These are phyloP conservation scores for Candida endomychidarum DNA, from an alignment of 805 yeast species.

Conservation along the genomic window DNA sequence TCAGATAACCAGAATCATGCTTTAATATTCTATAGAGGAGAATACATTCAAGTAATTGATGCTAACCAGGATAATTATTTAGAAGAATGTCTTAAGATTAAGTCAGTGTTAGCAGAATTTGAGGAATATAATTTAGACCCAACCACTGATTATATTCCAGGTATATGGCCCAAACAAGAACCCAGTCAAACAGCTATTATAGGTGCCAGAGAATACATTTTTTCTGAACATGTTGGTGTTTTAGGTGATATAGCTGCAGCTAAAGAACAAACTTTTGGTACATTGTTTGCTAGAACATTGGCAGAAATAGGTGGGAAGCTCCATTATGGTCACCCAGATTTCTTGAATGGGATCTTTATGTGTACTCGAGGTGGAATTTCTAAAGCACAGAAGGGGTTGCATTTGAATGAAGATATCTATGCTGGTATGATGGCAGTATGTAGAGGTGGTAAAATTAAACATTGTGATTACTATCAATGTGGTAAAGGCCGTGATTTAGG, in stretches of 20 bases:
- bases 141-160: slow-evolving; percentile 36
- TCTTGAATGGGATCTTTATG: slow-evolving; percentile 87
- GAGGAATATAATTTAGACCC: slow-evolving; percentile 68
- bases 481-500: slow-evolving; percentile 97
- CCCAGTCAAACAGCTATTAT: slow-evolving; percentile 70
- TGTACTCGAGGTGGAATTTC: slow-evolving; percentile 94
- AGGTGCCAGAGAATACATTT: slow-evolving; percentile 94
- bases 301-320: slow-evolving; percentile 93
- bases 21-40: slow-evolving; percentile 85
- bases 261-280: slow-evolving; percentile 95
- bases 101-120: slow-evolving; percentile 86
- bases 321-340: slow-evolving; percentile 97
- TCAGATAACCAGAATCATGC: slow-evolving; percentile 94
- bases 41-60: slow-evolving; percentile 90
- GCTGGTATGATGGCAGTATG: slow-evolving; percentile 91
- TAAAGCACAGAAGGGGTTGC: slow-evolving; percentile 91
- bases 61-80: slow-evolving; percentile 95
- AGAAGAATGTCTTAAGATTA: slow-evolving; percentile 89
- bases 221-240: slow-evolving; percentile 89
- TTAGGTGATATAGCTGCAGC: slow-evolving; percentile 97
- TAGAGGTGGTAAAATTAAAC: slow-evolving; percentile 92
- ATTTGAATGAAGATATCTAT: slow-evolving; percentile 90
- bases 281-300: slow-evolving; percentile 87
- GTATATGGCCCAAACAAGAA: slow-evolving; percentile 3
- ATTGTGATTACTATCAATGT: slow-evolving; percentile 93